Evolutionary conservation across 495 filamentous ascomycete species (phyloP), one percentile per base, ranked within the genome.

Genomic region (Lichenothelia convexa): DNA sequence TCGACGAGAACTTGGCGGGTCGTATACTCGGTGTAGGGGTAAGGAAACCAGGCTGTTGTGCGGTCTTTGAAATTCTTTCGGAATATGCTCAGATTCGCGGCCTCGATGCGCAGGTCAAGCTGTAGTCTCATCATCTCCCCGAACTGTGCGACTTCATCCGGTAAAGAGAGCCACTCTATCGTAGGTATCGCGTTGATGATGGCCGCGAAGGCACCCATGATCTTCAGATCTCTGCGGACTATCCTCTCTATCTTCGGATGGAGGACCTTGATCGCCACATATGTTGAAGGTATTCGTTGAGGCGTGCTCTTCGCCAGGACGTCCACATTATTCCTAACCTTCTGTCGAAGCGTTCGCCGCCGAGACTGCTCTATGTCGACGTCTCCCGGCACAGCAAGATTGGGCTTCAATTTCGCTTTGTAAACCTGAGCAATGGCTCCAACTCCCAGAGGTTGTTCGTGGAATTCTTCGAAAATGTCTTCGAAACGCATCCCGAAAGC

Each of bases 361-460:
- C 55, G 47, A 1, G 60, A 56, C 13, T 55, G 49, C 23, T 60
- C 53, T 0, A 69, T 40, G 15, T 76, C 64, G 1, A 63, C 52
- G 39, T 80, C 75, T 18, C 67, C 65, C 1, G 67, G 67, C 1
- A 59, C 63, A 5, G 79, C 72, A 38, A 94, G 62, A 35, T 80
- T 75, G 1, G 78, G 72, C 44, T 86, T 92, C 20, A 99, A 57
- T 51, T 81, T 94, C 2, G 91, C 91, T 50, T 79, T 91, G 62
- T 99, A 99, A 8, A 94, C 91, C 54, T 99, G 91, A 12, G 91
- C 91, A 50, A 99, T 94, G 11, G 91, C 89, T 17, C 91, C 91
- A 3, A 94, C 87, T 9, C 91, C 91, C 2, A 99, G 59, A 0
- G 91, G 89, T 36, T 71, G 71, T 53, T 91, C 81, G 17, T 93